Base-by-base conservation (phyloP, 257 asterid genomes). In the Mentha longifolia region DNA sequence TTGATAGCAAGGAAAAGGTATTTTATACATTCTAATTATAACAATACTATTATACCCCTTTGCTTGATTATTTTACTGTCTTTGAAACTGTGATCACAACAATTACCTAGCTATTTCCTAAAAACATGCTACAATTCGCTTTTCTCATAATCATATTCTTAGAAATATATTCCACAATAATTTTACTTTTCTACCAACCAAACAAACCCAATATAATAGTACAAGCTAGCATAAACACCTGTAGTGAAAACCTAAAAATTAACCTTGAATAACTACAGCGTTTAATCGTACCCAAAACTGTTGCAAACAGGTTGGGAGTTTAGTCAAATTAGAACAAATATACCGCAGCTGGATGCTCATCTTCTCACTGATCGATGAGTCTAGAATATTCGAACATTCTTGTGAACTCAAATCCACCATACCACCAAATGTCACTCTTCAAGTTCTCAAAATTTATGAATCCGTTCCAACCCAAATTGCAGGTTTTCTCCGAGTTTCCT, bases 391-490 rank as follows among this genome's bases (percentile, higher is more conserved):
- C 6, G 47, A 28, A 42, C 46, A 41, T 28, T 28, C 31, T 1
- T 2, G 4, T 42, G 15, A 42, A 28, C 31, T 42, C 47, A 11
- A 14, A 19, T 49, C 22, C 25, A 22, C 25, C 25, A 22, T 0
- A 22, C 25, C 1, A 22, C 25, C 25, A 22, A 22, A 22, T 22
- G 25, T 22, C 25, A 22, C 25, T 22, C 25, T 20, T 20, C 15
- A 5, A 35, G 4, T 35, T 49, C 19, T 41, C 30, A 51, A n/a
- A 28, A 46, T 52, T 25, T 28, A 72, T 16, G 31, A 63, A 63
- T 50, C 51, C 60, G 52, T 74, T 33, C 78, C 60, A 74, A 65
- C 67, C 14, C 51, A 65, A 52, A 64, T 30, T 19, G 41, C 17
- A 17, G 39, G n/a, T 56, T 45, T 61, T 28, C 39, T 49, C 47